Evolutionary conservation across 176 grass and related monocot genomes (phyloP).

Genomic region (Cocos nucifera): DNA sequence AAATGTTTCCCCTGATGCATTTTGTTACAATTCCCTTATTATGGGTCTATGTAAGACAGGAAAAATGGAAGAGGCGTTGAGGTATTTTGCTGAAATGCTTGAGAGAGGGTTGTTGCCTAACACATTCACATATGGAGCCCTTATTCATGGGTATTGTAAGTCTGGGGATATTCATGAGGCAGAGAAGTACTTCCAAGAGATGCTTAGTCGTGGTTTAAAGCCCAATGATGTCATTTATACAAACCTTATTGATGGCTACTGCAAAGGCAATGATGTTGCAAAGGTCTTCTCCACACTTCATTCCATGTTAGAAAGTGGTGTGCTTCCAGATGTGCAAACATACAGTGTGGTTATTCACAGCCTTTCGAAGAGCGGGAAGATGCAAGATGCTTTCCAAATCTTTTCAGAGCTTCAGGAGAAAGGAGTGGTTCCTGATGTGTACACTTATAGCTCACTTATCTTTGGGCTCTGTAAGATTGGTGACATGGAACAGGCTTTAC

Average conservation of each 20-base stretch:
- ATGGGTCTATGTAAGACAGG: slow-evolving; percentile 50
- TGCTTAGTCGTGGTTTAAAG: slow-evolving; percentile 36
- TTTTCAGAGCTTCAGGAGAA: slow-evolving; percentile 48
- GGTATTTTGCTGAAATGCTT: slow-evolving; percentile 45
- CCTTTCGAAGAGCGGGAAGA: slow-evolving; percentile 40
- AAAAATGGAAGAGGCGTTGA: slow-evolving; percentile 49
- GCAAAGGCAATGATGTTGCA: slow-evolving; percentile 30
- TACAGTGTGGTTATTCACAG: slow-evolving; percentile 55
- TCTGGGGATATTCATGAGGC: slow-evolving; percentile 48
- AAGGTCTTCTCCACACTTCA: slow-evolving; percentile 41
- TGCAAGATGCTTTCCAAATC: slow-evolving; percentile 46
- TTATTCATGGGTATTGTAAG: slow-evolving; percentile 55
- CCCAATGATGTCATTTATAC: slow-evolving; percentile 49
- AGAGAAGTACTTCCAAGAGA: slow-evolving; percentile 44
- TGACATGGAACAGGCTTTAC: slow-evolving; percentile 44
- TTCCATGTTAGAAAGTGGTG: slow-evolving; percentile 39
- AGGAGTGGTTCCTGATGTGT: slow-evolving; percentile 53
- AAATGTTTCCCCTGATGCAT: slow-evolving; percentile 50
- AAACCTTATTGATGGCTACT: slow-evolving; percentile 53
- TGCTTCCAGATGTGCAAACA: slow-evolving; percentile 30
- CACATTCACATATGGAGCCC: slow-evolving; percentile 47
- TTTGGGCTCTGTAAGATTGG: slow-evolving; percentile 46
- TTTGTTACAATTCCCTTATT: slow-evolving; percentile 69
- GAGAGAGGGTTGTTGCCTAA: slow-evolving; percentile 49
- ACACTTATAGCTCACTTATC: slow-evolving; percentile 55